A percentile compares a stretch with the other conserved stretches of the same genome.
Conservation (phyloP, 345 rosid species). For the Eucalyptus marginata region DNA sequence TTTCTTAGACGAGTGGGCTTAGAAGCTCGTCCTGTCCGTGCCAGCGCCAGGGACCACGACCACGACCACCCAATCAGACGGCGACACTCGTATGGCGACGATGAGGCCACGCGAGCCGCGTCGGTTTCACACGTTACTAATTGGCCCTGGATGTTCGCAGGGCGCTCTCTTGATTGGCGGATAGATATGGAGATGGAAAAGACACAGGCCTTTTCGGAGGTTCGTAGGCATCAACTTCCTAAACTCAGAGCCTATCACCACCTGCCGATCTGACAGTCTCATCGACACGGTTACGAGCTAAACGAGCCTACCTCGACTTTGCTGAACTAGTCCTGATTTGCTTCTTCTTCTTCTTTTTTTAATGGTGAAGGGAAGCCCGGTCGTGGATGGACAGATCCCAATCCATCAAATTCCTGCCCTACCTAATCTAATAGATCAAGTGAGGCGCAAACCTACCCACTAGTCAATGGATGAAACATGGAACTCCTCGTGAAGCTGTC, state of each 20-base stretch:
- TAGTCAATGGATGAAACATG: neutral
- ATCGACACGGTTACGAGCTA: neutral
- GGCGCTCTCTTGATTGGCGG: neutral
- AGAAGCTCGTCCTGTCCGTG: neutral
- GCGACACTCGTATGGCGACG: neutral
- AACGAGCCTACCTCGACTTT: neutral
- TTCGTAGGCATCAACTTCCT: neutral
- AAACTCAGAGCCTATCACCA: neutral
- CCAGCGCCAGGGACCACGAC: rapidly evolving
- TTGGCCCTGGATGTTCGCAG: neutral
- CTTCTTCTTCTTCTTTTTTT: neutral
- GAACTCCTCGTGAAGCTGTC: rapidly evolving
- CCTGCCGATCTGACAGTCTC: neutral
- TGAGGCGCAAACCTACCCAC: neutral
- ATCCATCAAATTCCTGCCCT: neutral
- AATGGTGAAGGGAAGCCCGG: neutral
- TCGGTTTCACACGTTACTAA: neutral
- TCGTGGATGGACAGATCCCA: neutral
- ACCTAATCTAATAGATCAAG: neutral
- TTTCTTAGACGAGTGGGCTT: neutral
- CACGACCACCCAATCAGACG: neutral
- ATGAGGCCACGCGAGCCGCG: neutral
- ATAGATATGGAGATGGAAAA: neutral
- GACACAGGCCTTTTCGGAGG: neutral
- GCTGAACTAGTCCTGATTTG: neutral